These are phyloP conservation scores for Boletus tylopilopsis DNA, from an alignment of 768 basidiomycete species.

Conservation along the genomic window DNA sequence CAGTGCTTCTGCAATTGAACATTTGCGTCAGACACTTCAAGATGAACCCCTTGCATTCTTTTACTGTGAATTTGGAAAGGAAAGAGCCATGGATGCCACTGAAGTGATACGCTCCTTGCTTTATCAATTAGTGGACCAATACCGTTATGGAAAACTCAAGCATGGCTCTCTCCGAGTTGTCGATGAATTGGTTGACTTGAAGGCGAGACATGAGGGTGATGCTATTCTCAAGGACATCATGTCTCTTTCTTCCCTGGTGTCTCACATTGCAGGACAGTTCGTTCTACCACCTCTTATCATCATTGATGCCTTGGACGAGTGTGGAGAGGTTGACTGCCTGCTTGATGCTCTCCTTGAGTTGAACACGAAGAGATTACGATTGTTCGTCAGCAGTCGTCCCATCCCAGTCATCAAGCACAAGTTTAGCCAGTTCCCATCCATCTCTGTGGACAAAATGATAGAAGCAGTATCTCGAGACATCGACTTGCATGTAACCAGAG, in stretches of 20 bases:
- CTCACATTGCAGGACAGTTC: background rate
- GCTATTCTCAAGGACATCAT: background rate
- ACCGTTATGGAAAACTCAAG: too few relatives aligned
- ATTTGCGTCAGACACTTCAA: background rate
- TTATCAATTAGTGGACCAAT: constrained; percentile 2
- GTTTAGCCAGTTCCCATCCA: background rate
- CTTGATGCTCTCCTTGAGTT: constrained; percentile 5
- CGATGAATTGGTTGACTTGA: background rate
- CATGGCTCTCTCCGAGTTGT: background rate
- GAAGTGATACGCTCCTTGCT: constrained; percentile 17
- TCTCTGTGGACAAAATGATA: constrained; percentile 12
- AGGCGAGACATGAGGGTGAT: background rate
- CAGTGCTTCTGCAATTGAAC: constrained; percentile 9
- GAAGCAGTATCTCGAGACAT: constrained; percentile 8
- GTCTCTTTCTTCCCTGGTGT: constrained; percentile 2
- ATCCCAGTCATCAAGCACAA: constrained; percentile 7
- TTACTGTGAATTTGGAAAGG: constrained; percentile 18
- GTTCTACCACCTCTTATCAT: constrained; percentile 5
- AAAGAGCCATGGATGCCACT: background rate
- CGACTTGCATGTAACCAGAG: constrained; percentile 9
- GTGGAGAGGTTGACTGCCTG: constrained; percentile 5
- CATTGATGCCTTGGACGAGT: constrained; percentile 23
- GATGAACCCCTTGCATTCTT: constrained; percentile 6
- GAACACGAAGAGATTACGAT: constrained; percentile 1
- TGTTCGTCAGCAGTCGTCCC: constrained; percentile 17